These are phyloP conservation scores for Spinacia oleracea DNA, from an alignment of 179 eudicot genomes.

Conservation along the genomic window DNA sequence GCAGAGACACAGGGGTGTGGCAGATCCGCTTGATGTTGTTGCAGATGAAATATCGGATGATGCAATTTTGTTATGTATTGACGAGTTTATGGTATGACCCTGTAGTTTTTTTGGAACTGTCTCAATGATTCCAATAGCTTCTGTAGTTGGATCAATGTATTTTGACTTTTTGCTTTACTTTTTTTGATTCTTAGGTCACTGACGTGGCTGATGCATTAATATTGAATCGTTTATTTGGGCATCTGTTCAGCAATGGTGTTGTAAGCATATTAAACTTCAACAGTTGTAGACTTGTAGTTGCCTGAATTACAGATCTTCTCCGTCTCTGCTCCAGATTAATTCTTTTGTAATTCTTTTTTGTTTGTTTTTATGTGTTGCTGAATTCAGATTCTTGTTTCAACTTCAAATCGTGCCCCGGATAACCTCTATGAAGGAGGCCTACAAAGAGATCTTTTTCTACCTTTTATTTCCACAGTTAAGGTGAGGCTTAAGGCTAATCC, in stretches of 20 bases:
- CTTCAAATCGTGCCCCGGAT: conserved; percentile 97
- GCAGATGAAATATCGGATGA: conserved; percentile 92
- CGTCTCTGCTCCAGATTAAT: conserved; percentile 1
- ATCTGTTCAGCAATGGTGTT: conserved; percentile 73
- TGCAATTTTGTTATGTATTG: conserved; percentile 82
- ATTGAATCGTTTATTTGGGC: conserved; percentile 80
- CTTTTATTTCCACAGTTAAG: conserved; percentile 86
- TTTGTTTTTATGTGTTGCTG: conserved; percentile 21
- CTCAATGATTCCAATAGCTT: background rate
- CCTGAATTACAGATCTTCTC: background rate
- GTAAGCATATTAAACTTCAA: conserved; percentile 41
- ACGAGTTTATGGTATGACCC: conserved; percentile 82
- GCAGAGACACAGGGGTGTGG: conserved; percentile 84
- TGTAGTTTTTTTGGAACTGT: background rate
- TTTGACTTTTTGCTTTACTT: background rate
- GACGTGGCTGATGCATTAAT: conserved; percentile 98
- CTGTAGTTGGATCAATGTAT: background rate
- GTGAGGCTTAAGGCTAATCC: conserved; percentile 33
- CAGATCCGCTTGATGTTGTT: conserved; percentile 96
- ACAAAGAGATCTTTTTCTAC: conserved; percentile 92
- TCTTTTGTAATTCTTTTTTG: background rate
- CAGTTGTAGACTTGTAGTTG: conserved; percentile 12
- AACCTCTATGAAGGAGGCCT: conserved; percentile 90
- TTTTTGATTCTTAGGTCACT: conserved; percentile 52
- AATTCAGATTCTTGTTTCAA: conserved; percentile 80